A percentile compares a stretch with the other conserved stretches of the same genome.
phyloP scores from a whole-genome alignment of 805 yeast species.

The Candida sphagnicola region DNA sequence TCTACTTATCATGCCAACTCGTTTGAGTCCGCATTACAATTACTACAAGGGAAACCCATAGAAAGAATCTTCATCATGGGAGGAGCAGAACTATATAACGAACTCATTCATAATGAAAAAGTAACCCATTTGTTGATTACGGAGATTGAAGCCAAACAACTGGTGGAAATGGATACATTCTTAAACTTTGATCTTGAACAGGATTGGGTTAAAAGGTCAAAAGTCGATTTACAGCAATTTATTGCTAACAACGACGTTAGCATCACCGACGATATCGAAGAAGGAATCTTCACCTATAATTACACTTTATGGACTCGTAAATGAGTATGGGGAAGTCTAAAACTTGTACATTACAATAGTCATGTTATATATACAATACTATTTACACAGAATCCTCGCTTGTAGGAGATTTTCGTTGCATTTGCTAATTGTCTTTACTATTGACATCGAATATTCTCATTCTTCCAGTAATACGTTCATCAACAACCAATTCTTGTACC shows the following conservation, averaged over 20 bases:
- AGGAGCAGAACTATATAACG: constrained; percentile 82
- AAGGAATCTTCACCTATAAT: constrained; percentile 45
- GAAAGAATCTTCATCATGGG: constrained; percentile 82
- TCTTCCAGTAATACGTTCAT: constrained; percentile 56
- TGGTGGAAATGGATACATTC: constrained; percentile 68
- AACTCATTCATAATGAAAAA: constrained; percentile 39
- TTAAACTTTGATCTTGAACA: constrained; percentile 35
- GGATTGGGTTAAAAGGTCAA: constrained; percentile 34
- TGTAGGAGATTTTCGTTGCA: background rate
- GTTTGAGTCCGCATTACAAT: constrained; percentile 20
- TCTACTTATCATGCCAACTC: constrained; percentile 27
- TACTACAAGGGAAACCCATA: constrained; percentile 19
- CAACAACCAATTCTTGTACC: constrained; percentile 71
- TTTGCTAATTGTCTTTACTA: constrained; percentile 1
- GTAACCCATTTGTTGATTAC: constrained; percentile 65
- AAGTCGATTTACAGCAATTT: constrained; percentile 32
- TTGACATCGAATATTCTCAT: constrained; percentile 43
- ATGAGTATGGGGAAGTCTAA: background rate
- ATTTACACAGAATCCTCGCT: background rate
- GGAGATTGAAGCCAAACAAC: constrained; percentile 45
- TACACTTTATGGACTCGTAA: constrained; percentile 56
- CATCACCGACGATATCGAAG: constrained; percentile 30
- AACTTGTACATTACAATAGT: background rate
- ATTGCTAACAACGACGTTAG: constrained; percentile 22
- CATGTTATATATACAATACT: background rate